phyloP scores from a whole-genome alignment of 2,329 filamentous ascomycete genomes.

The Colletotrichum neosansevieriae region DNA sequence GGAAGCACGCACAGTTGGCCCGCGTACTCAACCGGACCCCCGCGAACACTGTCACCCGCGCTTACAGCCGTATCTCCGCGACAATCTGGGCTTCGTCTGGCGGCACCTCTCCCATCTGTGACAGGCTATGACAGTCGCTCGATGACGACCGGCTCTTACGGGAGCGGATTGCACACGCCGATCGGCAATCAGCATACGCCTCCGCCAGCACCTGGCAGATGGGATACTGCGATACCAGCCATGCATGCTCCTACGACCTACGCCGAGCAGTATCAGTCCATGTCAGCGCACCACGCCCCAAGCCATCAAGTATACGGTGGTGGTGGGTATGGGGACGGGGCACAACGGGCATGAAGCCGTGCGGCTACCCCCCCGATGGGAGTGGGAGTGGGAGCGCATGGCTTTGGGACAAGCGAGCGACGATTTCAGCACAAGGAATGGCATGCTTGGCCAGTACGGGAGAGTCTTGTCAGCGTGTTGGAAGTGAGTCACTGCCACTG shows the following conservation, averaged over 20 bases:
- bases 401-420: slow-evolving; percentile 16
- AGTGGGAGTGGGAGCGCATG: slow-evolving; percentile 22
- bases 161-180: slow-evolving; percentile 55
- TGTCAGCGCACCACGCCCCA: slow-evolving; percentile 51
- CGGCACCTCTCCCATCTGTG: slow-evolving; percentile 52
- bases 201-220: slow-evolving; percentile 45
- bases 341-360: slow-evolving; percentile 54
- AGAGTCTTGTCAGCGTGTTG: slow-evolving; percentile 2
- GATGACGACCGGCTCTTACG: slow-evolving; percentile 51
- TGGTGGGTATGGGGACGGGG: slow-evolving; percentile 56
- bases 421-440: slow-evolving; percentile 1
- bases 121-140: slow-evolving; percentile 54
- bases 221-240: slow-evolving; percentile 51
- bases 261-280: slow-evolving; percentile 53
- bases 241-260: slow-evolving; percentile 50
- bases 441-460: slow-evolving; percentile 26
- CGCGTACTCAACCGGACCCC: slow-evolving; percentile 54
- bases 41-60: slow-evolving; percentile 59
- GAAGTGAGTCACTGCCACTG: slow-evolving; percentile 29
- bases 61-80: slow-evolving; percentile 54
- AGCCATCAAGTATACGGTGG: slow-evolving; percentile 57
- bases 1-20: slow-evolving; percentile 63
- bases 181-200: slow-evolving; percentile 46
- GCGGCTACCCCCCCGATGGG: slow-evolving; percentile 10
- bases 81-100: slow-evolving; percentile 36